Percentiles rank a stretch among this genome's conserved stretches.
Evolutionary conservation across 805 yeast species (phyloP).

Genomic region (Metschnikowia similis): DNA sequence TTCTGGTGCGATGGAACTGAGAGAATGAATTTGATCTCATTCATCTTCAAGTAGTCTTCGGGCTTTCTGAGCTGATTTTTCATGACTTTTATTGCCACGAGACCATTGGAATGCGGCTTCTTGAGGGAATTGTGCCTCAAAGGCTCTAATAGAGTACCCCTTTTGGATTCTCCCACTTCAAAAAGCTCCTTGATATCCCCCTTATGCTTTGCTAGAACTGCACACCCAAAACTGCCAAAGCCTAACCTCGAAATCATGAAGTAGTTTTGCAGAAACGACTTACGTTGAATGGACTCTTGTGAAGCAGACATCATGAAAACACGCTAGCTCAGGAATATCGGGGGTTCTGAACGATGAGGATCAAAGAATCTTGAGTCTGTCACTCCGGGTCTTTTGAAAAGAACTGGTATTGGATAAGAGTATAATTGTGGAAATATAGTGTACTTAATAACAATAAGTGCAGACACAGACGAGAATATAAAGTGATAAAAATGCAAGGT

Average conservation of each 20-base stretch:
- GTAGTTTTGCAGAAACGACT: conserved; percentile 30
- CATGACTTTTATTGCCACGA: conserved; percentile 80
- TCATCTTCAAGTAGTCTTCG: conserved; percentile 37
- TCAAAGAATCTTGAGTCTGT: background rate
- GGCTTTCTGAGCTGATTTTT: conserved; percentile 32
- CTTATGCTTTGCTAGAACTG: conserved; percentile 55
- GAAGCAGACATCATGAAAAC: background rate
- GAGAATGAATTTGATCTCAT: conserved; percentile 64
- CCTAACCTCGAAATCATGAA: conserved; percentile 55
- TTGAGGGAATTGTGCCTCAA: conserved; percentile 17
- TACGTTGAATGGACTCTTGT: conserved; percentile 7
- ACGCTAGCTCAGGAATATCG: background rate
- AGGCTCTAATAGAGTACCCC: conserved; percentile 52
- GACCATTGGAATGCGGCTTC: conserved; percentile 21
- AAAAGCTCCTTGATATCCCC: conserved; percentile 18
- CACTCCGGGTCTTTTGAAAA: background rate
- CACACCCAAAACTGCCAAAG: conserved; percentile 73
- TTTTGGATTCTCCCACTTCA: conserved; percentile 14
- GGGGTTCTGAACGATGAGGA: background rate
- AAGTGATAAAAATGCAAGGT: background rate
- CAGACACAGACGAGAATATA: background rate
- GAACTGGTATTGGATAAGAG: background rate
- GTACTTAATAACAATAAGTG: background rate
- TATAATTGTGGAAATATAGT: background rate
- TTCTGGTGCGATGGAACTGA: conserved; percentile 67